A percentile compares a stretch with the other conserved stretches of the same genome.
phyloP scores from a whole-genome alignment of 2,329 filamentous ascomycete species.

The Chaetomium sp. region DNA sequence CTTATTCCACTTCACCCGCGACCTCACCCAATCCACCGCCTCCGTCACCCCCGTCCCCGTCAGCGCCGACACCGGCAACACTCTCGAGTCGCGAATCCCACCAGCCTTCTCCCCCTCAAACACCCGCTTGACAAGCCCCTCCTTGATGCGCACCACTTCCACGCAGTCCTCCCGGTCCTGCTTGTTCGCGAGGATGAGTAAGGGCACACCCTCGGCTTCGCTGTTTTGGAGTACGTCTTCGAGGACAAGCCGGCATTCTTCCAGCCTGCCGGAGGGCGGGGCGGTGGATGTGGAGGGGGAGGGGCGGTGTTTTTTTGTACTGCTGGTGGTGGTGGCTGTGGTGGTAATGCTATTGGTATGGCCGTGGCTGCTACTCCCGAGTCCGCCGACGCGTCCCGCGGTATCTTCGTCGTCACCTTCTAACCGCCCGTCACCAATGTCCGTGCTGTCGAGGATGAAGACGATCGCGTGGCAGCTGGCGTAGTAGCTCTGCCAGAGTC shows the following conservation, averaged over 20 bases:
- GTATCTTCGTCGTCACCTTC: constrained; percentile 32
- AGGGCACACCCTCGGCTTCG: constrained; percentile 83
- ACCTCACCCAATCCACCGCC: constrained; percentile 94
- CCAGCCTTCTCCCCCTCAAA: constrained; percentile 89
- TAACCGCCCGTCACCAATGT: constrained; percentile 78
- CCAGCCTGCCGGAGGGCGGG: constrained; percentile 52
- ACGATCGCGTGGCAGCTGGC: constrained; percentile 90
- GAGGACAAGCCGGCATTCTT: constrained; percentile 83
- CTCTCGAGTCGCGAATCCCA: constrained; percentile 81
- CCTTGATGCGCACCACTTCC: constrained; percentile 95
- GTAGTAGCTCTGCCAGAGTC: constrained; percentile 96
- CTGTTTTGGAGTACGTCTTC: constrained; percentile 84
- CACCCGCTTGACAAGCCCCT: constrained; percentile 89
- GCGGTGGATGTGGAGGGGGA: too few relatives aligned
- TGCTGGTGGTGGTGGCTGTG: too few relatives aligned
- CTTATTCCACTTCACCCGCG: constrained; percentile 92
- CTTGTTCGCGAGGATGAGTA: constrained; percentile 92
- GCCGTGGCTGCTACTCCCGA: too few relatives aligned
- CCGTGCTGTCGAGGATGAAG: constrained; percentile 93
- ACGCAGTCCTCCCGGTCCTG: constrained; percentile 97
- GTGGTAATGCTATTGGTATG: too few relatives aligned
- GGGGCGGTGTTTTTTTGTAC: too few relatives aligned
- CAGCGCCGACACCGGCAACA: constrained; percentile 86
- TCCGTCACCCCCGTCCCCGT: constrained; percentile 82
- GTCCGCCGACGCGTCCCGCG: too few relatives aligned